Evolutionary conservation across 371 early-diverging fungal species (phyloP).

Genomic region (Gilbertella persicaria): DNA sequence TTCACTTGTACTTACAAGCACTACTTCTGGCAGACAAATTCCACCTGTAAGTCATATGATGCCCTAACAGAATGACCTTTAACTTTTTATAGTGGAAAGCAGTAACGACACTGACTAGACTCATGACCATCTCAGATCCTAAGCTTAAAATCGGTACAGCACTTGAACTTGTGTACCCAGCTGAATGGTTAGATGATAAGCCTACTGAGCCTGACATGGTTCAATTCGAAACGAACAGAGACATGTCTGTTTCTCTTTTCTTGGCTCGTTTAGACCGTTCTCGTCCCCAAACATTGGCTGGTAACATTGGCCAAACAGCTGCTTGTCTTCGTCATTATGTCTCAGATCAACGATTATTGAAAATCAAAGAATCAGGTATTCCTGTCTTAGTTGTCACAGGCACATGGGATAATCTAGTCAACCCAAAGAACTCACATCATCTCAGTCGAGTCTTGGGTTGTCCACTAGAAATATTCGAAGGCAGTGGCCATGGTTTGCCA

Average conservation of each 20-base stretch:
- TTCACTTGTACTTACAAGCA: conserved; percentile 32
- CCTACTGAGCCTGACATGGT: conserved; percentile 11
- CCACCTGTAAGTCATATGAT: conserved; percentile 29
- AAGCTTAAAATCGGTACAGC: conserved; percentile 10
- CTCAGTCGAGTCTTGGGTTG: conserved; percentile 16
- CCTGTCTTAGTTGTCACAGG: conserved; percentile 30
- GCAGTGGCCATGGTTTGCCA: conserved; percentile 30
- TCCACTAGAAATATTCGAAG: conserved; percentile 22
- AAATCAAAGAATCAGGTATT: conserved; percentile 14
- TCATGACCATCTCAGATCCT: conserved; percentile 19
- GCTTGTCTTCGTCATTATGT: conserved; percentile 31
- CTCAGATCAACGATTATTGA: conserved; percentile 20
- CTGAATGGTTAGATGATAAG: conserved; percentile 20
- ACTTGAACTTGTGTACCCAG: conserved; percentile 24
- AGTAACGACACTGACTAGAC: conserved; percentile 14
- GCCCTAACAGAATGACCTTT: not conserved
- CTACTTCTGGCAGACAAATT: conserved; percentile 27
- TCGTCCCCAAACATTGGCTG: conserved; percentile 22
- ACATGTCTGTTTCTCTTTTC: conserved; percentile 4
- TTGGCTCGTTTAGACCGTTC: conserved; percentile 24
- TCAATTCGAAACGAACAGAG: conserved; percentile 26
- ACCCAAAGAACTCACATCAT: conserved; percentile 24
- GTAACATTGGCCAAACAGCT: conserved; percentile 24
- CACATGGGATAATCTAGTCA: conserved; percentile 27
- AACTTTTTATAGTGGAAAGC: conserved; percentile 15